A percentile compares a stretch with the other conserved stretches of the same genome.
phyloP scores from a whole-genome alignment of 352 stramenopile genomes.

The Globisporangium solare region DNA sequence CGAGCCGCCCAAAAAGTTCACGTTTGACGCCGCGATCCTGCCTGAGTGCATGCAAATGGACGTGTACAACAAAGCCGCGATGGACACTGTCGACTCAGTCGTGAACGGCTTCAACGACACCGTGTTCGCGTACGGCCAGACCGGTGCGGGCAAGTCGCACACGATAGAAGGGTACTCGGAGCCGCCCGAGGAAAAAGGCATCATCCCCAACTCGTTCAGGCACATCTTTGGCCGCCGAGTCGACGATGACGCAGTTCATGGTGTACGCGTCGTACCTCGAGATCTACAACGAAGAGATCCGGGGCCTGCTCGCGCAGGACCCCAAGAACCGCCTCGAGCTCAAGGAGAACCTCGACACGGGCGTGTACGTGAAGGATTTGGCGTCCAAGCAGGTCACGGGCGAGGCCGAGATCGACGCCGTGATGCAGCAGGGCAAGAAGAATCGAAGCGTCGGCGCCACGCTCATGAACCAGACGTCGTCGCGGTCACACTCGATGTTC shows the following conservation, averaged over 20 bases:
- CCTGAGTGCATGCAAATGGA: constrained; percentile 91
- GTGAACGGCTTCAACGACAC: constrained; percentile 55
- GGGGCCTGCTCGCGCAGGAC: constrained; percentile 91
- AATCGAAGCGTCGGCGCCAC: constrained; percentile 93
- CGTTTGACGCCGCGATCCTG: constrained; percentile 96
- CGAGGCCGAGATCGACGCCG: constrained; percentile 87
- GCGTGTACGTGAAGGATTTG: constrained; percentile 88
- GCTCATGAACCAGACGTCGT: constrained; percentile 97
- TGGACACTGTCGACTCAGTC: constrained; percentile 89
- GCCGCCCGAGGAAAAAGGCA: constrained; percentile 72
- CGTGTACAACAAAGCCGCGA: constrained; percentile 89
- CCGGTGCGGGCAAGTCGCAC: constrained; percentile 83
- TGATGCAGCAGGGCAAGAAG: constrained; percentile 94
- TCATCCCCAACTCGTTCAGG: constrained; percentile 88
- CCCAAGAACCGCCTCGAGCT: constrained; percentile 73
- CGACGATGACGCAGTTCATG: constrained; percentile 92
- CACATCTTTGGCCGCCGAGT: constrained; percentile 88
- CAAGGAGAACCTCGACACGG: constrained; percentile 89
- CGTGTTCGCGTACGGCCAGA: constrained; percentile 37
- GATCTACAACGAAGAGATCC: constrained; percentile 98
- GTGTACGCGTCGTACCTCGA: constrained; percentile 95
- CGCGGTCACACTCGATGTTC: constrained; percentile 97
- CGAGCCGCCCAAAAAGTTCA: constrained; percentile 94
- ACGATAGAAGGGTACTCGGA: constrained; percentile 84
- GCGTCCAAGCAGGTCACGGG: constrained; percentile 84